These are phyloP conservation scores for Bjerkandera adusta DNA, from an alignment of 1,284 basidiomycete genomes.

Conservation along the genomic window DNA sequence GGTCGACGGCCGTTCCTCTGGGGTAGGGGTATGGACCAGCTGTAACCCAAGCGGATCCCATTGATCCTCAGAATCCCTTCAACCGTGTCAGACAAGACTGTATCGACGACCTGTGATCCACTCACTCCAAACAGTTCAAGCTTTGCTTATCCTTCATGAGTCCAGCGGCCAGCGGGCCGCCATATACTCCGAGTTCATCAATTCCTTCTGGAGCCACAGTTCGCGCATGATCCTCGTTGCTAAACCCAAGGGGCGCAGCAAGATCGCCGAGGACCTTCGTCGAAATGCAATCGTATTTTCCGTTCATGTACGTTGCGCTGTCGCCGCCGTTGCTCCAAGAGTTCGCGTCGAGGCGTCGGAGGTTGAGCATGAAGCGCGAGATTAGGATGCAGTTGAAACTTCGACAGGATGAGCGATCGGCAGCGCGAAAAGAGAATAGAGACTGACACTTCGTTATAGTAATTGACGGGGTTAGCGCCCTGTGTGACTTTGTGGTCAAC, in stretches of 20 bases:
- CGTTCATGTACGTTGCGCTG: neutral
- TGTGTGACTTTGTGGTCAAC: neutral
- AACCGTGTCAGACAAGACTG: too few relatives aligned
- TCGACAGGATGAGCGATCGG: too few relatives aligned
- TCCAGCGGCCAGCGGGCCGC: too few relatives aligned
- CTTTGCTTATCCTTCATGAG: too few relatives aligned
- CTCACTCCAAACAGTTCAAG: too few relatives aligned
- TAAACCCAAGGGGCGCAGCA: constrained; percentile 14
- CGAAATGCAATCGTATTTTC: constrained; percentile 1
- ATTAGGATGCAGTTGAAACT: constrained; percentile 20
- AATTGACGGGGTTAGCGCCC: constrained; percentile 3
- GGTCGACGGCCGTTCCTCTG: too few relatives aligned
- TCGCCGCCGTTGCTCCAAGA: neutral
- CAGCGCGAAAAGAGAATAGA: neutral
- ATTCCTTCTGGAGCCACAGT: too few relatives aligned
- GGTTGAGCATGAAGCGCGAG: constrained; percentile 22
- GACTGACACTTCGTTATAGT: constrained; percentile 18
- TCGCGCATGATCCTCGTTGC: neutral
- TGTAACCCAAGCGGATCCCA: too few relatives aligned
- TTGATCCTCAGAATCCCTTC: too few relatives aligned
- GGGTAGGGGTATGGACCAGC: too few relatives aligned
- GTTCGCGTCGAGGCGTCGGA: constrained; percentile 17
- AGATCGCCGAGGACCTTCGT: constrained; percentile 17
- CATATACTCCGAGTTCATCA: too few relatives aligned
- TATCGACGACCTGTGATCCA: too few relatives aligned